Evolutionary conservation across 2,329 filamentous ascomycete species (phyloP), one percentile per base, ranked within the genome.

Genomic region (Verticillium nonalfalfae): DNA sequence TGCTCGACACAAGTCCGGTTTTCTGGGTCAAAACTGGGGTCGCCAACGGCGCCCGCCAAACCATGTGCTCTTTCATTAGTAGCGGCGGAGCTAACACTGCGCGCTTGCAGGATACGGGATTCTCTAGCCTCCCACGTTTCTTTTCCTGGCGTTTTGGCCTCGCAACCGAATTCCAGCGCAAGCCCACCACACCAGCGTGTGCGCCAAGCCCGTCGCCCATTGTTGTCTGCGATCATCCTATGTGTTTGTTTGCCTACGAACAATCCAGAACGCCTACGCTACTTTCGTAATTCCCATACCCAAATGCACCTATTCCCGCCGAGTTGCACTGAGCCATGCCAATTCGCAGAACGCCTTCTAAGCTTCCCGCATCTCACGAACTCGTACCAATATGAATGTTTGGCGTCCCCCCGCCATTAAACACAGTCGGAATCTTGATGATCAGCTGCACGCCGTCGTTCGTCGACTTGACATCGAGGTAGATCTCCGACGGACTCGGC

Each of bases 371-470:
- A 10, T 21, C 55, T 35, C 26, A 34, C 59, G 45, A 65, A 33
- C 64, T 60, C 39, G 55, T 64, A 59, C 69, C 70, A 64, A 74
- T 72, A 13, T 70, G 68, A 57, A 75, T 68, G 57, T 72, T 71
- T 3, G 73, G 71, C 61, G 68, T 67, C 10, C 66, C 67, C n/a
- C 62, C 63, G 33, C 72, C 75, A 60, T 78, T 78, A 66, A 85
- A 84, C 33, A 83, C 78, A 1, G 81, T 85, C 31, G 82, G 82
- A 62, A 85, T 85, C 67, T 82, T 80, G 65, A 85, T 84, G 33
- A 79, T 83, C 59, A 85, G 69, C 70, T 85, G 82, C 66, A 85
- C 84, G 1, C 82, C 82, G 60, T 85, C 82, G 50, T 77, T 81
- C 4, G 82, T 85, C 38, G 81, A 84, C 70, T 82, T 83, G 62